Base-by-base conservation (phyloP, 2,329 filamentous ascomycete species). In the Arthrobotrys megalospora region DNA sequence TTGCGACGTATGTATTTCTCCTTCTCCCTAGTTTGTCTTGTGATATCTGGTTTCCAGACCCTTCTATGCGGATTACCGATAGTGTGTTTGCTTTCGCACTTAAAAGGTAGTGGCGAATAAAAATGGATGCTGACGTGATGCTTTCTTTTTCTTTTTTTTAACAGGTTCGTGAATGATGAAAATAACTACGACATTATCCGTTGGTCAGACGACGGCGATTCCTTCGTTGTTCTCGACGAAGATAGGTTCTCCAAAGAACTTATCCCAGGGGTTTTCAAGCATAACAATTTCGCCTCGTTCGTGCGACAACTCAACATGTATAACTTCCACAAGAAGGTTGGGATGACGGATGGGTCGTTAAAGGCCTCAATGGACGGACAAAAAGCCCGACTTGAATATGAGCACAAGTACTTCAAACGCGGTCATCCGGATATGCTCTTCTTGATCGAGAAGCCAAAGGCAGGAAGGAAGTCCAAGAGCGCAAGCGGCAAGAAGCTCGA, bases 341-440 rank as follows among this genome's bases (percentile, higher is more conserved):
- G 93, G 3, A 88, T 99, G 16, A 97, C 94, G 3, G 96, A 99
- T 85, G 97, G 97, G 83, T 97, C 94, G 0, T 96, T 99, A 92
- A 92, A 96, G 81, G 94, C 96, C 5, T 97, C 94, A 83, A 96
- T 98, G 85, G 91, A 94, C 79, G 97, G 97, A 84, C 95, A 95
- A 83, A 99, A 99, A 86, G 97, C 94, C 75, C 96, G 96, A 0
- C 98, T 94, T 88, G 96, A 98, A 87, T 99, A 99, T 84, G 94
- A 93, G 81, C 97, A 99, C 84, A 93, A 93, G 8, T 99, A 94
- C 85, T 99, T 99, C 85, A 93, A 94, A 81, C 92, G 94, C 53
- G 95, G 94, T 3, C 91, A 97, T 81, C 94, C 94, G 3, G 96
- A 97, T 84, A 86, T 99, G 80, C 86, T 87, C 58, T 89, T 87